These are phyloP conservation scores for Aspergillus sp. DNA, from an alignment of 2,329 filamentous ascomycete genomes.

Conservation along the genomic window DNA sequence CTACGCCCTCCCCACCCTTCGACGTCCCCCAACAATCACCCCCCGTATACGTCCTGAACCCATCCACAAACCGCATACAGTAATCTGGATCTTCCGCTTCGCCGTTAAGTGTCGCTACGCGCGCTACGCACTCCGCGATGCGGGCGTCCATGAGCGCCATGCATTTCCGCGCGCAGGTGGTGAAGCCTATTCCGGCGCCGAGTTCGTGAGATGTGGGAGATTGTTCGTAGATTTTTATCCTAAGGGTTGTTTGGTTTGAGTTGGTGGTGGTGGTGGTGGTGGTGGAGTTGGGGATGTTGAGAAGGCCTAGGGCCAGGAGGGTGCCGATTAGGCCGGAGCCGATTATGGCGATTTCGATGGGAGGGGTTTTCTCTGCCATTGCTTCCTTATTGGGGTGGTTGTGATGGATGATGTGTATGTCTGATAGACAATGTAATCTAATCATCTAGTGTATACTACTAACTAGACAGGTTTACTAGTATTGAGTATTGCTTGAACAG, in stretches of 20 bases:
- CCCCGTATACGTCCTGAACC: slow-evolving; percentile 22
- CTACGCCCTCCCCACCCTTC: not conserved
- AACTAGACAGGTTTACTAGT: too few species aligned
- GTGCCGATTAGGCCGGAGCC: slow-evolving; percentile 34
- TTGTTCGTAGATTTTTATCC: slow-evolving; percentile 32
- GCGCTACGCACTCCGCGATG: slow-evolving; percentile 16
- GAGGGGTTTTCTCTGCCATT: too few species aligned
- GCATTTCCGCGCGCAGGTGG: slow-evolving; percentile 22
- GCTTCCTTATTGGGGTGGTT: too few species aligned
- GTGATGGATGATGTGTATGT: too few species aligned
- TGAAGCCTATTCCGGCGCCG: slow-evolving; percentile 32
- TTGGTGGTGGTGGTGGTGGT: not conserved
- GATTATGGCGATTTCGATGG: slow-evolving; percentile 28
- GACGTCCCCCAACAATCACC: not conserved
- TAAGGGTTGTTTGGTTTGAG: slow-evolving; percentile 8
- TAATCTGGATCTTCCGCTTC: slow-evolving; percentile 18
- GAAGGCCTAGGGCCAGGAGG: slow-evolving; percentile 28
- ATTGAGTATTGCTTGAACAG: too few species aligned
- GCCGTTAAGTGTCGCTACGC: slow-evolving; percentile 17
- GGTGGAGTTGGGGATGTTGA: slow-evolving; percentile 5
- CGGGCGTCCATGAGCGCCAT: slow-evolving; percentile 25
- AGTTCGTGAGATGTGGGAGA: slow-evolving; percentile 22
- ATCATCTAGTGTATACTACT: too few species aligned
- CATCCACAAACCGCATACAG: slow-evolving; percentile 28
- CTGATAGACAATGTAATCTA: too few species aligned